Base-by-base conservation (phyloP, 2,329 filamentous ascomycete genomes). In the Paecilomyces sp. region DNA sequence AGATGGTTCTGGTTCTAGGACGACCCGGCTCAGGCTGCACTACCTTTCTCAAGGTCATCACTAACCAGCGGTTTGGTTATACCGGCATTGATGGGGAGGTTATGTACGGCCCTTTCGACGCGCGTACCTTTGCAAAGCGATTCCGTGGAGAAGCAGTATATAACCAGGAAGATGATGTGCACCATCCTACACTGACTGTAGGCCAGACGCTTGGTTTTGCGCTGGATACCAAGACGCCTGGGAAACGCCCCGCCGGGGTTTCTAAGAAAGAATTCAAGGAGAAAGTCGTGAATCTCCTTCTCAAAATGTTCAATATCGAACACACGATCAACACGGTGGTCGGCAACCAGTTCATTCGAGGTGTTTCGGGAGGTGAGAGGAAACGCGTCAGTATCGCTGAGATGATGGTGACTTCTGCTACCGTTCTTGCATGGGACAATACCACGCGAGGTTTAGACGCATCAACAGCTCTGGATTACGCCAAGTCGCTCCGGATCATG, bases 351-450 rank as follows among this genome's bases (percentile, higher is more conserved):
- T 85, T 88, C 52, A 81, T 91, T 12, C 84, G 88, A 1, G 90
- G 90, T 55, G 83, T 90, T 0, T 87, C 83, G 6, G 88, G 88
- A 28, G 88, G 88, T 36, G 88, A 90, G 70, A 80, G 86, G 58
- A 92, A 94, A 77, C 86, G 91, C 70, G 90, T 95, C 5, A 89
- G 86, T 53, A 91, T 94, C 62, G 89, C 88, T 1, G 90, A 94
- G 74, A 90, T 89, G 64, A 82, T 88, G 61, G 78, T 92, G 9
- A 87, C 87, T 13, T 76, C 76, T n/a, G 83, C 85, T 1, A 85
- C 82, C 47, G 77, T 84, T 1, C 87, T 90, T 70, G 88, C 86
- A 61, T 94, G 90, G 90, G 91, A 89, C 61, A 91, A 91, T 64
- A 86, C 82, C 25, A 92, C 89, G 0, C 81, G 84, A 57, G 90